Percentiles rank a stretch among this genome's conserved stretches.
Evolutionary conservation across 495 filamentous ascomycete genomes (phyloP).

Genomic region (Darksidea phi): DNA sequence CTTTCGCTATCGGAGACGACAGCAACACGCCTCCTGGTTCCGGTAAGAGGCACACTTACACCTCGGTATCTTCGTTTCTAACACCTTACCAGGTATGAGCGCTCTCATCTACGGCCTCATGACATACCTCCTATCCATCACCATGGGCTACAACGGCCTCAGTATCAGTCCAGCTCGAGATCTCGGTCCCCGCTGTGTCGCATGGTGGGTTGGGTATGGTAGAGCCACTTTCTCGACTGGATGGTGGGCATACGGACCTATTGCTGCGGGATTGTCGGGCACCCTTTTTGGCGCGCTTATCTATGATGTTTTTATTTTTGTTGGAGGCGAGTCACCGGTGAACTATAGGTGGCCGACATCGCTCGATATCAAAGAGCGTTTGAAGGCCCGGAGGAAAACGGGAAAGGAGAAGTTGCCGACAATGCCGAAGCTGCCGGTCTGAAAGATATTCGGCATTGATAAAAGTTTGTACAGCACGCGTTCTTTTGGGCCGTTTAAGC

Average conservation of each 20-base stretch:
- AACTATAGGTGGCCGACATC: neutral
- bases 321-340: neutral
- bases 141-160: neutral
- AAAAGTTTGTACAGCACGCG: too few species aligned
- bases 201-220: neutral
- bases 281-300: neutral
- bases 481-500: too few species aligned
- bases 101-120: neutral
- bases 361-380: neutral
- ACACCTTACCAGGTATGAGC: neutral
- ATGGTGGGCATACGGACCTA: neutral
- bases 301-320: neutral
- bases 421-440: neutral
- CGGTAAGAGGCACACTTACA: neutral
- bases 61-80: neutral
- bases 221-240: neutral
- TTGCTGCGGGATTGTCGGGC: neutral
- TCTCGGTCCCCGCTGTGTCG: neutral
- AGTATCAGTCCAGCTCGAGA: neutral
- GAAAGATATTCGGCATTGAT: too few species aligned
- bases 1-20: neutral
- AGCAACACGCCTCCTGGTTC: neutral
- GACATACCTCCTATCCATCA: neutral
- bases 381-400: neutral
- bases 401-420: neutral